Evolutionary conservation across 495 filamentous ascomycete species (phyloP), one percentile per base, ranked within the genome.

Genomic region (Darksidea phi): DNA sequence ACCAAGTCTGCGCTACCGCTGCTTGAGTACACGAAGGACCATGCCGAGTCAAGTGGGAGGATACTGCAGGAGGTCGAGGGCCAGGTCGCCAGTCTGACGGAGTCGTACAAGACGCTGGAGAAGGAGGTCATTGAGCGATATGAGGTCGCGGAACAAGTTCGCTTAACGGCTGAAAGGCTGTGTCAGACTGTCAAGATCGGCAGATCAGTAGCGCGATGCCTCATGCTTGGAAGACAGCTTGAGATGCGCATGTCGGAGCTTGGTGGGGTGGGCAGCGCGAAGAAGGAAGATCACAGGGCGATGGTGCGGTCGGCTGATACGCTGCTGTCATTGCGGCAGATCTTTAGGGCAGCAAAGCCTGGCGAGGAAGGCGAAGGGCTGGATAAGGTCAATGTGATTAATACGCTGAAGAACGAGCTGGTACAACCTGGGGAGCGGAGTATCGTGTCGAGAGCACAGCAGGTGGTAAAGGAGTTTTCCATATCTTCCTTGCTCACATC

Each of bases 1-100:
- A 94, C 89, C 48, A 84, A 86, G 66, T 88, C 88, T 48, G 89
- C 95, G 13, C 78, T 93, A 6, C 88, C 91, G 0, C 78, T 97
- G n/a, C 81, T 97, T 24, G 78, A 84, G 17, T 82, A 95, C 74
- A 94, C 90, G 24, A 79, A 83, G 59, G 77, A 80, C 48, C 88
- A 92, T 64, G 84, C 84, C 38, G 79, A 82, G 20, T 85, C 91
- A 0, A 86, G 85, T 42, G 73, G 79, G 15, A 79, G 77, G 51
- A 85, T 97, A 64, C 78, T 95, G 57, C 74, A 77, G 45, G 83
- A 90, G 61, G 80, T 95, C 13, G 86, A 89, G 47, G 75, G 82
- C 17, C 91, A 96, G 66, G 84, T 96, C 46, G 77, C 82, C 26
- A 84, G 80, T 48, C 80, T 98, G 59, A 90, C 88, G 51, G 86